Base-by-base conservation (phyloP, 2,329 filamentous ascomycete species). In the Apiospora arundinis region DNA sequence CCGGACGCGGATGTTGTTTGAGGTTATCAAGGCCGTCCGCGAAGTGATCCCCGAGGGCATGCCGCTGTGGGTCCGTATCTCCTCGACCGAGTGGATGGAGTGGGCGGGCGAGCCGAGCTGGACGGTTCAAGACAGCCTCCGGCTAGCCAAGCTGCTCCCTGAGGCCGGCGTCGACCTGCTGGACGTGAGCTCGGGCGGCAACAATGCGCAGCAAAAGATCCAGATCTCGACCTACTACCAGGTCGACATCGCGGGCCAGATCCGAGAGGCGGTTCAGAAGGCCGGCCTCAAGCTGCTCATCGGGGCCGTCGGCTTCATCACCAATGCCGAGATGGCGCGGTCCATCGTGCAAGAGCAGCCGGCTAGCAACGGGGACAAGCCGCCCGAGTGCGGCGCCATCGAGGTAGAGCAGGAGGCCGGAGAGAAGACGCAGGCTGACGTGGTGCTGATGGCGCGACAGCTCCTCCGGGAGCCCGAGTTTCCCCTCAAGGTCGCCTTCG, bases 401-500 rank as follows among this genome's bases (percentile, higher is more conserved):
- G 82, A 84, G 77, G 78, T 85, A 6, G 81, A 82, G 68, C 79
- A 80, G 70, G 82, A 83, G 76, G 70, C 81, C 2, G 83, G 83
- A 7, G 77, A 76, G 68, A 76, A 72, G 74, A 77, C 86, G 21
- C 82, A 85, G 78, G 89, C 88, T 0, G 95, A 98, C 78, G 81
- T 95, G n/a, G 90, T 92, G 0, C 86, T 95, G 23, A 86, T 92
- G 1, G 95, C 89, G 0, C 86, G 94, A 70, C 92, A 92, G 77
- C 96, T 96, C 81, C 86, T 97, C 82, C 90, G 94, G 80, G 94
- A 97, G 78, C 93, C 95, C 0, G 91, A 93, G 71, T 90, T 95
- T 78, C 92, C 94, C 11, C 90, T 94, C 82, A 87, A 88, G 45
- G 91, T 89, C 73, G 95, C 93, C 0, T 88, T 93, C 73, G 89